These are phyloP conservation scores for Puccinia polysora DNA, from an alignment of 1,284 basidiomycete genomes.

Conservation along the genomic window DNA sequence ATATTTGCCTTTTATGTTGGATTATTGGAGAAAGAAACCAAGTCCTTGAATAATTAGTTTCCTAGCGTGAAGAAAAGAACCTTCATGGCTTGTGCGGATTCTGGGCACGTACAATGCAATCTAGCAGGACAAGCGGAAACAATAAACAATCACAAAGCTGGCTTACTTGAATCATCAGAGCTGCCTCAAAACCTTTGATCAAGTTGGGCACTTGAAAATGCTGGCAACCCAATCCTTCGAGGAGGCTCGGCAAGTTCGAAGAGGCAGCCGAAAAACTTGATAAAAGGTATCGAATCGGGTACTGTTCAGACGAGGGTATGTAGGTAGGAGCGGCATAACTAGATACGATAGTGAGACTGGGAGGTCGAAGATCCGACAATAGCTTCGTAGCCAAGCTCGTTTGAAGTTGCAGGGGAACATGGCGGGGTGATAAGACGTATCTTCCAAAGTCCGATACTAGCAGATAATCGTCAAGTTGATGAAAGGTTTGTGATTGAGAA, in stretches of 20 bases:
- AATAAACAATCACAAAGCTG: too few relatives aligned
- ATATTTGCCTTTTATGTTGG: too few relatives aligned
- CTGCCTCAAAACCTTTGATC: constrained; percentile 25
- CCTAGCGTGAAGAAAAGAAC: too few relatives aligned
- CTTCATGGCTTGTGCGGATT: too few relatives aligned
- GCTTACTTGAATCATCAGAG: constrained; percentile 30
- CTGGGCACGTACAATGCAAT: too few relatives aligned
- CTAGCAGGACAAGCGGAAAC: too few relatives aligned
- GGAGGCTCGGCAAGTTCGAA: not conserved
- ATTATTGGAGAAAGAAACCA: too few relatives aligned
- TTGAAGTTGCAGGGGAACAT: constrained; percentile 16
- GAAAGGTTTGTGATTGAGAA: not conserved
- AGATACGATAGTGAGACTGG: constrained; percentile 3
- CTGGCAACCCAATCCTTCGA: constrained; percentile 4
- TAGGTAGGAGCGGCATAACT: constrained; percentile 10
- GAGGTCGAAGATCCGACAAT: not conserved
- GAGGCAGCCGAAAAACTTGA: not conserved
- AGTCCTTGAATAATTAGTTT: too few relatives aligned
- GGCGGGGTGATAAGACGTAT: not conserved
- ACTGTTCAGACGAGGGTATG: not conserved
- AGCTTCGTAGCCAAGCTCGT: not conserved
- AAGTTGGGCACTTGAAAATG: constrained; percentile 20
- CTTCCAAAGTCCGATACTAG: not conserved
- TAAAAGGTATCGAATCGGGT: constrained; percentile 11
- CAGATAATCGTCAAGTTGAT: not conserved